Percentiles rank a stretch among this genome's conserved stretches.
Evolutionary conservation across 441 rosid species (phyloP).

Genomic region (Adansonia madagascariensis): DNA sequence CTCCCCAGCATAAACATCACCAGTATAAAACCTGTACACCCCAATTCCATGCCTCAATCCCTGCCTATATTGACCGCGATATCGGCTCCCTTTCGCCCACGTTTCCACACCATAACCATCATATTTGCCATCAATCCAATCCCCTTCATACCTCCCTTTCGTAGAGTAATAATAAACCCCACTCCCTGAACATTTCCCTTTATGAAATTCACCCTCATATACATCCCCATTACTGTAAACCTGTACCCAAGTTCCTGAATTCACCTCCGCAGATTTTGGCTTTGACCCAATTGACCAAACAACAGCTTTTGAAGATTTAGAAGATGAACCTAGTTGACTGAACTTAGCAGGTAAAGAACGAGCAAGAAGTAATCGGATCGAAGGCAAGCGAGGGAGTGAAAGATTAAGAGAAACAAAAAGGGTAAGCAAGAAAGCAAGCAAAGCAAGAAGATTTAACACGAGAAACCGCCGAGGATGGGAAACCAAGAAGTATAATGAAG

Average conservation of each 20-base stretch:
- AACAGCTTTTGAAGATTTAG: slow-evolving; percentile 41
- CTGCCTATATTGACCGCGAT: slow-evolving; percentile 63
- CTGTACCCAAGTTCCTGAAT: slow-evolving; percentile 57
- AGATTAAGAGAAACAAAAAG: slow-evolving; percentile 51
- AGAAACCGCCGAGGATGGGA: slow-evolving; percentile 33
- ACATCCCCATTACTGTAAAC: slow-evolving; percentile 54
- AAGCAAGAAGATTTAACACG: slow-evolving; percentile 36
- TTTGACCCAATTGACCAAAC: slow-evolving; percentile 71
- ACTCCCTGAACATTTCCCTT: slow-evolving; percentile 65
- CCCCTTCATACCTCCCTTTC: slow-evolving; percentile 67
- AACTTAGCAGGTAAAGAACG: slow-evolving; percentile 49
- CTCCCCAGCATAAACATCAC: slow-evolving; percentile 66
- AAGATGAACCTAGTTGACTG: slow-evolving; percentile 32
- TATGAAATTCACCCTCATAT: slow-evolving; percentile 66
- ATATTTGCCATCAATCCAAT: slow-evolving; percentile 69
- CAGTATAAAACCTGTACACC: slow-evolving; percentile 56
- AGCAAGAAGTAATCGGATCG: slow-evolving; percentile 48
- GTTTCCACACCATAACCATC: slow-evolving; percentile 74
- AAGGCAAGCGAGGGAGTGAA: slow-evolving; percentile 55
- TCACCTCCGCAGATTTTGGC: slow-evolving; percentile 42
- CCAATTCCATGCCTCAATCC: slow-evolving; percentile 72
- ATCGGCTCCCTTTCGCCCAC: slow-evolving; percentile 71
- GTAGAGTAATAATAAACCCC: slow-evolving; percentile 59
- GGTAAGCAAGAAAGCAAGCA: slow-evolving; percentile 48
- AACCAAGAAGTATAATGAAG: slow-evolving; percentile 56